A percentile compares a stretch with the other conserved stretches of the same genome.
Evolutionary conservation across 192 early-diverging fungal species (phyloP).

Genomic region (Coemansia sp.): DNA sequence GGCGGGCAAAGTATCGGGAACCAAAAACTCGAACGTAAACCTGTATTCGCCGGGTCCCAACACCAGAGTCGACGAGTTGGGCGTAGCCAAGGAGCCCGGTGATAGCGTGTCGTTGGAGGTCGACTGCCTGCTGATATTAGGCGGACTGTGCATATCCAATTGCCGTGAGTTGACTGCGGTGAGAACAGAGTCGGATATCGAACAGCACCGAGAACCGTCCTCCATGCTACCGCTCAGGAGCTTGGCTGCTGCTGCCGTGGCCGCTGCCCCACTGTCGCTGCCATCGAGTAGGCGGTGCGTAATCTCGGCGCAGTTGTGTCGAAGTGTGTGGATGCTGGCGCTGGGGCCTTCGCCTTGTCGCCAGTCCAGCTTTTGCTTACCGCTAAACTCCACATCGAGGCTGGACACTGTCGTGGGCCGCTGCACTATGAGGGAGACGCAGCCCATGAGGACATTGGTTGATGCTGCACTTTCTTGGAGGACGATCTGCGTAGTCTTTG

Average conservation of each 20-base stretch:
- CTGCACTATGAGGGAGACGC: slow-evolving; percentile 13
- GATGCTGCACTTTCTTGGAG: slow-evolving; percentile 10
- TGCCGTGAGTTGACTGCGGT: background rate
- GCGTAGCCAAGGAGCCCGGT: background rate
- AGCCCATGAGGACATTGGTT: slow-evolving; percentile 30
- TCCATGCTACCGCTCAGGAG: background rate
- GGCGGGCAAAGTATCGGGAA: slow-evolving; percentile 24
- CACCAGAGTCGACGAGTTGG: background rate
- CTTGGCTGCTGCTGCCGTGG: slow-evolving; percentile 9
- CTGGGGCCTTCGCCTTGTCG: slow-evolving; percentile 40
- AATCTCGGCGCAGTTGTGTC: slow-evolving; percentile 17
- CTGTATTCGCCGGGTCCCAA: slow-evolving; percentile 35
- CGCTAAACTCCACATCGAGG: slow-evolving; percentile 22
- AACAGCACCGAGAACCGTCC: slow-evolving; percentile 1
- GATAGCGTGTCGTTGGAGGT: background rate
- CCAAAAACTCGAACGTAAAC: slow-evolving; percentile 39
- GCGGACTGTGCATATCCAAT: background rate
- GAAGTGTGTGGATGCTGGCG: slow-evolving; percentile 12
- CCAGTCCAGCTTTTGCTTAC: slow-evolving; percentile 30
- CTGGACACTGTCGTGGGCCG: slow-evolving; percentile 10
- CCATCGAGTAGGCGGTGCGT: slow-evolving; percentile 15
- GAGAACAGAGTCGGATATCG: background rate
- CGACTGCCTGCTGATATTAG: background rate
- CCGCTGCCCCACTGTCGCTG: background rate
- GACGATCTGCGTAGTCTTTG: slow-evolving; percentile 35